Evolutionary conservation across 2,329 filamentous ascomycete genomes (phyloP), one percentile per base, ranked within the genome.

Genomic region (Penicillium olsonii): DNA sequence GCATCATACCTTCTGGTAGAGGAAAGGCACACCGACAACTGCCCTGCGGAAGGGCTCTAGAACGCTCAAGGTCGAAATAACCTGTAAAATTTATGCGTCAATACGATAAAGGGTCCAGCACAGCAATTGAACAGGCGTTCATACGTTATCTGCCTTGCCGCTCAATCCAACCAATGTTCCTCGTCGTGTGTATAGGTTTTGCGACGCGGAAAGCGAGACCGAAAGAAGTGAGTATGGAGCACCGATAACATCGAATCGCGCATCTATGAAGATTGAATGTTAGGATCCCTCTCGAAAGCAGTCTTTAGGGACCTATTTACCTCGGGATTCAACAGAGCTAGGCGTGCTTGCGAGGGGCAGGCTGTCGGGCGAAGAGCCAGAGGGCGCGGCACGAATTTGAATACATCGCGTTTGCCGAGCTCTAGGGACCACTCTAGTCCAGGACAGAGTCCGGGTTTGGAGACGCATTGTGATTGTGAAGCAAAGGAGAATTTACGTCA

Each of bases 141-240:
- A 63, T 74, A 94, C 90, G 81, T 95, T 95, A 67, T 96, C 90
- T 49, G 90, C 80, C 69, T 95, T 92, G 60, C 94, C 94, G 62
- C 88, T 90, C 52, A 97, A 82, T 39, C 87, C 92, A 45, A 97
- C 89, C 42, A 99, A 78, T 1, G 92, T 96, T 45, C 95, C 95
- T 63, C 91, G 85, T 61, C 92, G 84, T 18, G 94, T 96, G 73
- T 94, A 96, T 42, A 99, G 84, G 63, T 88, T 87, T 71, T 97
- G 92, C 26, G 92, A 97, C 35, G 94, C 89, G 29, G 94, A 95
- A 44, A 99, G 83, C 7, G 87, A 90, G 57, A 96, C 92, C 18
- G 92, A 96, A 61, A 99, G 85, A 56, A 99, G 84, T 47, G 94
- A 97, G 72, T 94, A 94, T 1, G 92, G 91, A 19, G 89, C 84